Evolutionary conservation across 805 yeast genomes (phyloP).

Genomic region (Teunomyces kruisii): DNA sequence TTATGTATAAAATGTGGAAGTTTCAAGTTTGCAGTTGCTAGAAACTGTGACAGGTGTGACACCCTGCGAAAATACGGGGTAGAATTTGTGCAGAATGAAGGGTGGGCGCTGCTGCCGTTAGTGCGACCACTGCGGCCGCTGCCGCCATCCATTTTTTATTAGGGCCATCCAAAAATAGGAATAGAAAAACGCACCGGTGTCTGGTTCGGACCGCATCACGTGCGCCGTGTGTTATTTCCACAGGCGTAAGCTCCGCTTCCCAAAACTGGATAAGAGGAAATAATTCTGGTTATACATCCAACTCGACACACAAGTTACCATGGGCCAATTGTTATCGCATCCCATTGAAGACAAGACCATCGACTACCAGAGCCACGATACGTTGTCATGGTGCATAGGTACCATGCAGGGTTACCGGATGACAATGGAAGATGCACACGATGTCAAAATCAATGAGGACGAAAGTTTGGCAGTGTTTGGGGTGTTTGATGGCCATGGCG

Average conservation of each 20-base stretch:
- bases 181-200: neutral
- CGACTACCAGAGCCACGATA: slow-evolving; percentile 43
- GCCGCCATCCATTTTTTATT: too few relatives aligned
- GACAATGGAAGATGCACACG: slow-evolving; percentile 76
- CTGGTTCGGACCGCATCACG: too few relatives aligned
- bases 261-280: neutral
- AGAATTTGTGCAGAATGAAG: neutral
- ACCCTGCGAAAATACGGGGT: slow-evolving; percentile 1
- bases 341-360: slow-evolving; percentile 70
- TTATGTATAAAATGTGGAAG: too few relatives aligned
- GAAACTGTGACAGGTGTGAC: neutral
- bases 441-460: slow-evolving; percentile 48
- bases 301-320: slow-evolving; percentile 15
- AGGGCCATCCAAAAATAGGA: neutral
- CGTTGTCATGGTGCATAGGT: slow-evolving; percentile 61
- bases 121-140: neutral
- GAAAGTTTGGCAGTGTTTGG: slow-evolving; percentile 54
- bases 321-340: slow-evolving; percentile 77
- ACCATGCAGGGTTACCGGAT: slow-evolving; percentile 78
- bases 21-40: neutral
- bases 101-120: too few relatives aligned
- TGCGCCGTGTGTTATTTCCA: neutral
- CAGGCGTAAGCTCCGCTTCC: neutral
- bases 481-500: slow-evolving; percentile 85
- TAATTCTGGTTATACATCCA: too few relatives aligned